Conservation (phyloP, 768 basidiomycete genomes). For the Amanita exitialis region DNA sequence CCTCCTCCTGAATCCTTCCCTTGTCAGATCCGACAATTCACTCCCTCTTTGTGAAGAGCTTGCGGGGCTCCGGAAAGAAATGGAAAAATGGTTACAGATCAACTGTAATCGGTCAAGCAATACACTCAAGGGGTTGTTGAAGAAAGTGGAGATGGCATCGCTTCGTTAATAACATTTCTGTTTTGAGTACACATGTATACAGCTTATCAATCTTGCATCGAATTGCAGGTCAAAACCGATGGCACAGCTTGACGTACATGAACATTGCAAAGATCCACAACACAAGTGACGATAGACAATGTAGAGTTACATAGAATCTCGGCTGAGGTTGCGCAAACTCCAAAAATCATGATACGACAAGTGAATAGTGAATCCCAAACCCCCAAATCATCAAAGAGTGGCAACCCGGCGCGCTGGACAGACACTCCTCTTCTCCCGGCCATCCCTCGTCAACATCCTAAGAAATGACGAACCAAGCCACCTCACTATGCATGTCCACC, state of each 20-base stretch:
- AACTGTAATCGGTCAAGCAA: conserved; percentile 84
- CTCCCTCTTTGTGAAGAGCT: conserved; percentile 73
- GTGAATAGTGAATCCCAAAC: background rate
- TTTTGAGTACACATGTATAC: background rate
- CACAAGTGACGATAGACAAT: conserved; percentile 15
- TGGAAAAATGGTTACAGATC: conserved; percentile 80
- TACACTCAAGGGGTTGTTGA: conserved; percentile 71
- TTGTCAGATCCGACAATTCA: conserved; percentile 41
- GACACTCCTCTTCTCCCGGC: conserved; percentile 5
- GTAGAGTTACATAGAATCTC: conserved; percentile 7
- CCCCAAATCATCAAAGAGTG: conserved; percentile 5
- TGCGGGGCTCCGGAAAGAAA: conserved; percentile 53
- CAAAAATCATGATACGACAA: conserved; percentile 7
- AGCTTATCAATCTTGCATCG: conserved; percentile 7
- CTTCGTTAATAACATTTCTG: conserved; percentile 12
- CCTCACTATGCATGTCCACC: conserved; percentile 56
- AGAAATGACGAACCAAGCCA: background rate
- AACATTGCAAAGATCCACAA: conserved; percentile 27
- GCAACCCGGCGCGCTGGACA: background rate
- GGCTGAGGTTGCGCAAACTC: conserved; percentile 10
- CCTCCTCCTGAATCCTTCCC: conserved; percentile 70
- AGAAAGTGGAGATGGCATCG: conserved; percentile 66
- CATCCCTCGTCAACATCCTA: conserved; percentile 3
- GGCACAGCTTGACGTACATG: conserved; percentile 3
- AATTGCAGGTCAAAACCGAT: background rate